Evolutionary conservation across 1,139 yeast species (phyloP).

Genomic region (Yamadazyma friedrichii): DNA sequence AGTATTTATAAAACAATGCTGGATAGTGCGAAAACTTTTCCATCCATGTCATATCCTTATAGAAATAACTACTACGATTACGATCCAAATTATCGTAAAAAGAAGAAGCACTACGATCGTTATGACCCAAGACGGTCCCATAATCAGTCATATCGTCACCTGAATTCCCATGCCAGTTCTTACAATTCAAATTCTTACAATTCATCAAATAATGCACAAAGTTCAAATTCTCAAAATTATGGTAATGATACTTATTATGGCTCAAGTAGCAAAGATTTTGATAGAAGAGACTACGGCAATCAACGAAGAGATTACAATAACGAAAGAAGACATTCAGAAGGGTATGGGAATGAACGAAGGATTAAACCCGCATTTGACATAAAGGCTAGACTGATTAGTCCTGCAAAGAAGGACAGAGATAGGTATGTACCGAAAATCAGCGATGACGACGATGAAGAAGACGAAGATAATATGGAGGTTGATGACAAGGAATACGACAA

Average conservation of each 20-base stretch:
- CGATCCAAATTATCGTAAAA: conserved; percentile 8
- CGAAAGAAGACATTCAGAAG: conserved; percentile 7
- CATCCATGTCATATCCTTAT: conserved; percentile 11
- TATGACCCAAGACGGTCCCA: conserved; percentile 12
- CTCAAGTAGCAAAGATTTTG: not conserved
- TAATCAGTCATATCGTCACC: not conserved
- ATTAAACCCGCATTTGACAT: conserved; percentile 17
- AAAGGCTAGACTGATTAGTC: conserved; percentile 11
- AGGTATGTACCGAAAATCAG: conserved; percentile 5
- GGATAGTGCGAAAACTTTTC: conserved; percentile 7
- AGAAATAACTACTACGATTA: conserved; percentile 12
- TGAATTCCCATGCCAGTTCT: not conserved
- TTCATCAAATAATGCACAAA: not conserved
- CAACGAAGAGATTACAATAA: not conserved
- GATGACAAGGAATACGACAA: conserved; percentile 1
- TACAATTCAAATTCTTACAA: not conserved
- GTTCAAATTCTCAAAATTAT: not conserved
- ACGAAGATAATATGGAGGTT: not conserved
- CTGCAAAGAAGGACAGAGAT: conserved; percentile 5
- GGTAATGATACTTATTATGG: conserved; percentile 6
- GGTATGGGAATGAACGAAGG: conserved; percentile 7
- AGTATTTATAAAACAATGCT: not conserved
- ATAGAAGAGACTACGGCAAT: not conserved
- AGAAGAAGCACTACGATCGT: conserved; percentile 11
- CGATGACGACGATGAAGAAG: conserved; percentile 2